These are phyloP conservation scores for Diplodia corticola DNA, from an alignment of 2,329 filamentous ascomycete genomes.

Conservation along the genomic window DNA sequence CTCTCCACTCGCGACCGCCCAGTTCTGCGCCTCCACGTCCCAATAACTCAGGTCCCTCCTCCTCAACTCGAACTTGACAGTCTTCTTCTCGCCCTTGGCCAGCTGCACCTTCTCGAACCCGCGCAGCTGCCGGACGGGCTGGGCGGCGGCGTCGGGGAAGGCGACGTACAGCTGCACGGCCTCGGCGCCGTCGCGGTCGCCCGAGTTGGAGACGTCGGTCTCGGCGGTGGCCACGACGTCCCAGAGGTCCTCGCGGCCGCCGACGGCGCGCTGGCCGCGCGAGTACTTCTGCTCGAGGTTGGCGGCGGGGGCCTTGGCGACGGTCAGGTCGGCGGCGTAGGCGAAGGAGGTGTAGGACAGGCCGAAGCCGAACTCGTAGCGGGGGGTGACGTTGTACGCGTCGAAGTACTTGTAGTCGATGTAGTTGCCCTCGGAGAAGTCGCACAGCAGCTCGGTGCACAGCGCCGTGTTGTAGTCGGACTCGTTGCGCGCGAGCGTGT, in stretches of 20 bases:
- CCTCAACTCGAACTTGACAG: conserved; percentile 21
- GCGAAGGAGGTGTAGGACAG: conserved; percentile 21
- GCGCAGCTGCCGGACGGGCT: conserved; percentile 24
- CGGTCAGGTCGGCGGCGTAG: conserved; percentile 27
- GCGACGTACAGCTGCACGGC: conserved; percentile 26
- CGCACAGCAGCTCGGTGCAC: conserved; percentile 8
- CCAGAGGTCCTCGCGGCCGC: conserved; percentile 22
- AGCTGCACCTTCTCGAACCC: conserved; percentile 26
- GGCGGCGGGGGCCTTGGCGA: conserved; percentile 28
- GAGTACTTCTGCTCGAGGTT: conserved; percentile 23
- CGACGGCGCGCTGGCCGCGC: conserved; percentile 24
- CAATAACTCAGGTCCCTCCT: conserved; percentile 26
- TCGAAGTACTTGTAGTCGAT: conserved; percentile 51
- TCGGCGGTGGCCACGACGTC: conserved; percentile 15
- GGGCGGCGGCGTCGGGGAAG: conserved; percentile 23
- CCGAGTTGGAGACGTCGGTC: conserved; percentile 25
- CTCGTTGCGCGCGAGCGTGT: conserved; percentile 74
- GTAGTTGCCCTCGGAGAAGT: conserved; percentile 44
- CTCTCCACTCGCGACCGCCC: conserved; percentile 24
- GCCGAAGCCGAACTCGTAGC: conserved; percentile 27
- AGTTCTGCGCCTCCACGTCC: conserved; percentile 25
- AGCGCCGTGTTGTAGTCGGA: conserved; percentile 59
- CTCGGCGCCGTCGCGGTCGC: conserved; percentile 24
- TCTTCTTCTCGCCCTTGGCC: conserved; percentile 19
- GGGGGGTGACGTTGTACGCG: conserved; percentile 42